A percentile compares a stretch with the other conserved stretches of the same genome.
Conservation (phyloP, 768 basidiomycete species). For the Clitopilus passeckerianus region DNA sequence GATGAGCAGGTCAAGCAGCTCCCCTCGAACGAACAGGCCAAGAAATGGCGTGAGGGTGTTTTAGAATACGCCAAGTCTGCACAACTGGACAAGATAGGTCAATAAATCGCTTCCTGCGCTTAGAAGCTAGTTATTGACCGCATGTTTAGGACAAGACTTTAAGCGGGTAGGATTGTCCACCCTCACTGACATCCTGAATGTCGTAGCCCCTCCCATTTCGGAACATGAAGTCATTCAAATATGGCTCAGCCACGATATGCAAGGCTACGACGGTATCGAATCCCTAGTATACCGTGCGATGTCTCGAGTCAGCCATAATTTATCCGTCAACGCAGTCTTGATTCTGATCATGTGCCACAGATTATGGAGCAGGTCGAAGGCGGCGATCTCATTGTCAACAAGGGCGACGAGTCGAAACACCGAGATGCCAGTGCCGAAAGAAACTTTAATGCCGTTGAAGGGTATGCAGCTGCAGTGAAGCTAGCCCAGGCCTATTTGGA, state of each 20-base stretch:
- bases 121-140: slow-evolving; percentile 2
- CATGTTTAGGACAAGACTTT: slow-evolving; percentile 74
- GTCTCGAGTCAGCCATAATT: slow-evolving; percentile 51
- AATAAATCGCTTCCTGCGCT: neutral
- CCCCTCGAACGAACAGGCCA: slow-evolving; percentile 80
- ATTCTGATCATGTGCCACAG: slow-evolving; percentile 27
- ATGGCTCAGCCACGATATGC: slow-evolving; percentile 95
- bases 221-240: slow-evolving; percentile 98
- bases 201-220: slow-evolving; percentile 96
- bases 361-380: slow-evolving; percentile 94
- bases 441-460: slow-evolving; percentile 79
- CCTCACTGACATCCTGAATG: slow-evolving; percentile 88
- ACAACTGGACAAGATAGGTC: slow-evolving; percentile 88
- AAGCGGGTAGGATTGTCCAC: slow-evolving; percentile 85
- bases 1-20: slow-evolving; percentile 92
- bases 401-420: slow-evolving; percentile 70
- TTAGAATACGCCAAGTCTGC: slow-evolving; percentile 84
- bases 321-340: neutral
- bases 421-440: slow-evolving; percentile 53
- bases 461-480: slow-evolving; percentile 79
- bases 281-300: slow-evolving; percentile 88
- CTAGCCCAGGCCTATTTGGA: slow-evolving; percentile 84
- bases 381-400: slow-evolving; percentile 85
- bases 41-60: slow-evolving; percentile 84
- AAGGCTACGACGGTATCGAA: slow-evolving; percentile 94